These are phyloP conservation scores for Peziza echinospora DNA, from an alignment of 495 filamentous ascomycete genomes.

Conservation along the genomic window DNA sequence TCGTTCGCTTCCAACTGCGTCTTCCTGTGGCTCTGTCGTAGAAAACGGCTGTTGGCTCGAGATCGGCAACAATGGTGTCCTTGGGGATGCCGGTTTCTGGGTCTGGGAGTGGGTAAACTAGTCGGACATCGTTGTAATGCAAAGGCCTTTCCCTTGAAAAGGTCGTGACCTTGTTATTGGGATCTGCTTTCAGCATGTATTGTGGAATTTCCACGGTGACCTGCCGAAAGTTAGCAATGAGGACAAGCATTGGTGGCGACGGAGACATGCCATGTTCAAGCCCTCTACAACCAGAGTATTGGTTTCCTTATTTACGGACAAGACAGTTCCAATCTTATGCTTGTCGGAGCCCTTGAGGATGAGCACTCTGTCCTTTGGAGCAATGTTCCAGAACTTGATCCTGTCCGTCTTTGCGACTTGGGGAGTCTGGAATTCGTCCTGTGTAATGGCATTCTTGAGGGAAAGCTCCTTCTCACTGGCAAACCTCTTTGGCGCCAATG, in stretches of 20 bases:
- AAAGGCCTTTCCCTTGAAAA: slow-evolving; percentile 29
- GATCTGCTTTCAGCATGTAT: slow-evolving; percentile 27
- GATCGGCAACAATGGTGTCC: slow-evolving; percentile 55
- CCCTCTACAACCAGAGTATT: slow-evolving; percentile 41
- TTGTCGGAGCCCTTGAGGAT: slow-evolving; percentile 52
- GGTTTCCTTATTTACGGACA: slow-evolving; percentile 30
- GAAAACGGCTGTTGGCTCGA: slow-evolving; percentile 26
- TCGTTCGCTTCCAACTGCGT: slow-evolving; percentile 27
- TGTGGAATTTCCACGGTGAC: slow-evolving; percentile 26
- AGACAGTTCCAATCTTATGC: slow-evolving; percentile 56
- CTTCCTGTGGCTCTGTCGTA: slow-evolving; percentile 27
- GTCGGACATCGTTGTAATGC: slow-evolving; percentile 46
- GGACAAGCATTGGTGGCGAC: not conserved
- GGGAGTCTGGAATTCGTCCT: slow-evolving; percentile 21
- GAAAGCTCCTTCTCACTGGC: slow-evolving; percentile 30
- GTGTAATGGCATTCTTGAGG: slow-evolving; percentile 30
- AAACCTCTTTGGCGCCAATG: slow-evolving; percentile 43
- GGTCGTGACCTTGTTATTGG: slow-evolving; percentile 23
- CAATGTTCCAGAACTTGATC: slow-evolving; percentile 39
- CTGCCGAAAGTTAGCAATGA: slow-evolving; percentile 1
- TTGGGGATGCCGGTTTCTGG: slow-evolving; percentile 35
- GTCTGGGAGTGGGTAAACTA: slow-evolving; percentile 54
- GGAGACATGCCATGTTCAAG: slow-evolving; percentile 40
- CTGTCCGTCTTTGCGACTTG: slow-evolving; percentile 26
- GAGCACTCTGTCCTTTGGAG: slow-evolving; percentile 52